These are phyloP conservation scores for Pestalotiopsis sp. DNA, from an alignment of 2,329 filamentous ascomycete species.

Conservation along the genomic window DNA sequence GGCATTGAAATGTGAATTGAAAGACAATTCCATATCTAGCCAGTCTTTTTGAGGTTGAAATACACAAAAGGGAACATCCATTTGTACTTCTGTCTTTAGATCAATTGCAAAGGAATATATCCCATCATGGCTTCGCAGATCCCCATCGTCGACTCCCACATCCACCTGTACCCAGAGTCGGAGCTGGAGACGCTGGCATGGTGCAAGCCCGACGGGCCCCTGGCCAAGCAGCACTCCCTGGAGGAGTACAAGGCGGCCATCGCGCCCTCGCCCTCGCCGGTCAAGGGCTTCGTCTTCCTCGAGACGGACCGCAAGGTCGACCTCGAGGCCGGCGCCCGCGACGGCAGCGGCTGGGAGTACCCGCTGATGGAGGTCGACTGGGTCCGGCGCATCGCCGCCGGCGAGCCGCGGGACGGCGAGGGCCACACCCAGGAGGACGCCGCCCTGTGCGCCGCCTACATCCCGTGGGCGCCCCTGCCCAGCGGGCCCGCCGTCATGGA, in stretches of 20 bases:
- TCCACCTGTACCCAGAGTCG: constrained; percentile 78
- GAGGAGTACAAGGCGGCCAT: constrained; percentile 59
- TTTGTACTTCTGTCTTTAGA: background rate
- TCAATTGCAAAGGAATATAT: background rate
- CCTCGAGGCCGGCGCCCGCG: constrained; percentile 43
- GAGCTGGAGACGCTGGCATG: constrained; percentile 70
- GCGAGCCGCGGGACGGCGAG: constrained; percentile 55
- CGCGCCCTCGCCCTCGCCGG: constrained; percentile 37
- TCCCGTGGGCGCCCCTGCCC: constrained; percentile 85
- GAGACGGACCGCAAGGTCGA: constrained; percentile 77
- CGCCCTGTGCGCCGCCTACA: constrained; percentile 64
- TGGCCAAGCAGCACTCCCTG: constrained; percentile 65
- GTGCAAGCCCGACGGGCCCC: constrained; percentile 59
- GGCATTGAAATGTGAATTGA: background rate
- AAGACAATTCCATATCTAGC: background rate
- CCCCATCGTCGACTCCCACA: constrained; percentile 83
- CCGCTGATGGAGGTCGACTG: constrained; percentile 74
- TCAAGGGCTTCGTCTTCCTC: constrained; percentile 76
- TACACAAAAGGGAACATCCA: background rate
- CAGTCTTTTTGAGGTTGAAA: background rate
- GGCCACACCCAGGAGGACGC: constrained; percentile 55
- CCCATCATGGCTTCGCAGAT: constrained; percentile 32
- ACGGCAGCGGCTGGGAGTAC: constrained; percentile 60
- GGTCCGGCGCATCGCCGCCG: constrained; percentile 65
- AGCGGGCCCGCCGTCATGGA: constrained; percentile 60